phyloP scores from a whole-genome alignment of 352 stramenopile species.

The Globisporangium solare region DNA sequence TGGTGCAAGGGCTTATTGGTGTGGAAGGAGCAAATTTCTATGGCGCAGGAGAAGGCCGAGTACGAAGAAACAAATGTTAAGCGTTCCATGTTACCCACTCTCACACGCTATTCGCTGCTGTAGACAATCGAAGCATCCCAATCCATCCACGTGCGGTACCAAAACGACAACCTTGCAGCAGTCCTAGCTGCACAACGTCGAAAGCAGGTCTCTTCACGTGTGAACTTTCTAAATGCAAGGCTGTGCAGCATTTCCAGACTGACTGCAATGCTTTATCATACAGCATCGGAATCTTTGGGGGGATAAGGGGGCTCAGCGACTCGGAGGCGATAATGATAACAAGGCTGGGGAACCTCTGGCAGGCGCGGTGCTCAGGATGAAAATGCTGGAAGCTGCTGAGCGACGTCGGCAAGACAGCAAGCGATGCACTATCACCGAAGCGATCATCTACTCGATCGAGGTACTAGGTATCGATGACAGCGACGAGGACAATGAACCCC shows the following conservation, averaged over 20 bases:
- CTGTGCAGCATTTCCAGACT: neutral
- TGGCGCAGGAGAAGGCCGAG: conserved; percentile 34
- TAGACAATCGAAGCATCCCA: conserved; percentile 5
- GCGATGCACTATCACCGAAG: conserved; percentile 17
- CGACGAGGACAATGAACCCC: conserved; percentile 22
- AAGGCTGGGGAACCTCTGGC: neutral
- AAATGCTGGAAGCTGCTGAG: conserved; percentile 51
- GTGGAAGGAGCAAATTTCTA: conserved; percentile 40
- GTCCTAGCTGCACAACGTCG: conserved; percentile 35
- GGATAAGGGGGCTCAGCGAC: neutral
- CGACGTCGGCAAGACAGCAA: conserved; percentile 39
- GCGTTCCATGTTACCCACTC: no score
- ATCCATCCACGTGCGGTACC: conserved; percentile 16
- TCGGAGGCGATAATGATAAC: neutral
- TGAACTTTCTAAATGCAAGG: no score
- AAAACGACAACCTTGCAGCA: conserved; percentile 28
- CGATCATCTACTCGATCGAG: conserved; percentile 21
- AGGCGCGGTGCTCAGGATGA: conserved; percentile 17
- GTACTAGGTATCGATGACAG: conserved; percentile 47
- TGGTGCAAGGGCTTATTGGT: conserved; percentile 42
- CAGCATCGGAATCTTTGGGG: conserved; percentile 8
- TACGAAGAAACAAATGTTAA: conserved; percentile 2
- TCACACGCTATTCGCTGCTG: neutral
- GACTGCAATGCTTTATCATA: neutral
- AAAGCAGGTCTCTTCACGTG: conserved; percentile 21